Evolutionary conservation across 768 basidiomycete genomes (phyloP).

Genomic region (Fomitopsis pulvina): DNA sequence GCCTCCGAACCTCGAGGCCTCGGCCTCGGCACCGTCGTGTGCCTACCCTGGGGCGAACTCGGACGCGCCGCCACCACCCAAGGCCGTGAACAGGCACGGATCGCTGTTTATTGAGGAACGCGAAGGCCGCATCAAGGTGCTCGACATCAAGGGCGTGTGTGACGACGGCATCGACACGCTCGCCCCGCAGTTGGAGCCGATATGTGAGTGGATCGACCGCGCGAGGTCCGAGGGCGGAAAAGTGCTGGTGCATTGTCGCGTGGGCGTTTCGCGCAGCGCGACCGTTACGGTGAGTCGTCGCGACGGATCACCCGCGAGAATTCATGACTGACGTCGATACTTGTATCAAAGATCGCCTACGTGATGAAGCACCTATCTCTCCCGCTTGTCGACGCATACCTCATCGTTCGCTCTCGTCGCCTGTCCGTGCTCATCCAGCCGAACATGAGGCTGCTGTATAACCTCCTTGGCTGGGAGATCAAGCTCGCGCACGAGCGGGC

Average conservation of each 20-base stretch:
- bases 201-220: conserved; percentile 91
- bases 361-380: conserved; percentile 89
- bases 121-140: conserved; percentile 83
- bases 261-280: conserved; percentile 95
- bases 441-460: conserved; percentile 92
- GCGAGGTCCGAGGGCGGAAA: conserved; percentile 80
- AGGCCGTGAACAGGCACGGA: conserved; percentile 46
- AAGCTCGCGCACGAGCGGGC: conserved; percentile 74
- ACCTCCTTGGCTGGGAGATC: conserved; percentile 92
- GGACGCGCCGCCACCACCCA: conserved; percentile 34
- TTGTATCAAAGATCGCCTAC: conserved; percentile 72
- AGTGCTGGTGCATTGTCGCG: conserved; percentile 94
- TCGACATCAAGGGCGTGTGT: conserved; percentile 88
- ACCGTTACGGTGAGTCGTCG: conserved; percentile 70
- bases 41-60: conserved; percentile 11
- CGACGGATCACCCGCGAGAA: background rate
- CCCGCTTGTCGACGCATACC: conserved; percentile 88
- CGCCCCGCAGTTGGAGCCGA: conserved; percentile 79
- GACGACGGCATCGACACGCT: conserved; percentile 97
- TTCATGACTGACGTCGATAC: background rate
- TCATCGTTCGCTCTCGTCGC: conserved; percentile 84
- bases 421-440: conserved; percentile 92
- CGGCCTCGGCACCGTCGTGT: conserved; percentile 5
- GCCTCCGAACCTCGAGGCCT: conserved; percentile 42
- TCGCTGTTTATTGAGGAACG: conserved; percentile 85